These are phyloP conservation scores for Dictyostelium capitatum DNA, from an alignment of 78 protist species.

Conservation along the genomic window DNA sequence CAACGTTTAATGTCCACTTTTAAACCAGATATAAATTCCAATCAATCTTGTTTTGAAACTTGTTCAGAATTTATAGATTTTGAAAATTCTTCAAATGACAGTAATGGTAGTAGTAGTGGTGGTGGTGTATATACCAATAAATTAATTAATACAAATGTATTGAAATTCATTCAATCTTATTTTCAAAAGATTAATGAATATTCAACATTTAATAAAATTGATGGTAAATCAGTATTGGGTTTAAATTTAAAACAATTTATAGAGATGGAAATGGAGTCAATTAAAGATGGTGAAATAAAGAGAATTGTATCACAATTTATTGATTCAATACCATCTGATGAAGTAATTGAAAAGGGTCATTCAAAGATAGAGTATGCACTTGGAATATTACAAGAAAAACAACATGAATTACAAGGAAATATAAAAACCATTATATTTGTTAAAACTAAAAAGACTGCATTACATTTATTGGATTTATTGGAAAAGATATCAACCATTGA, in stretches of 20 bases:
- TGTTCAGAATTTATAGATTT: not conserved
- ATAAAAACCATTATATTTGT: conserved; percentile 26
- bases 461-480: not conserved
- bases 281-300: not conserved
- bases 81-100: not conserved
- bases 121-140: too few relatives aligned
- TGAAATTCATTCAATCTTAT: not conserved
- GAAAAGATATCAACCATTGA: not conserved
- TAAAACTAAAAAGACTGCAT: conserved; percentile 10
- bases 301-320: not conserved
- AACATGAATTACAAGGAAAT: not conserved
- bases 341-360: not conserved
- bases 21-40: not conserved
- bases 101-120: not conserved
- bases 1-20: not conserved
- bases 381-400: not conserved
- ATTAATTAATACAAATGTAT: not conserved
- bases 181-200: not conserved
- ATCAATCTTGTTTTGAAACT: not conserved
- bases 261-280: not conserved
- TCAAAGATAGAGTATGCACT: conserved; percentile 33
- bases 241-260: not conserved
- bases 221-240: not conserved
- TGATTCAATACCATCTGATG: not conserved
- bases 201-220: not conserved